Percentiles rank a stretch among this genome's conserved stretches.
Conservation (phyloP, 768 basidiomycete species). For the Tulasnella sp. region DNA sequence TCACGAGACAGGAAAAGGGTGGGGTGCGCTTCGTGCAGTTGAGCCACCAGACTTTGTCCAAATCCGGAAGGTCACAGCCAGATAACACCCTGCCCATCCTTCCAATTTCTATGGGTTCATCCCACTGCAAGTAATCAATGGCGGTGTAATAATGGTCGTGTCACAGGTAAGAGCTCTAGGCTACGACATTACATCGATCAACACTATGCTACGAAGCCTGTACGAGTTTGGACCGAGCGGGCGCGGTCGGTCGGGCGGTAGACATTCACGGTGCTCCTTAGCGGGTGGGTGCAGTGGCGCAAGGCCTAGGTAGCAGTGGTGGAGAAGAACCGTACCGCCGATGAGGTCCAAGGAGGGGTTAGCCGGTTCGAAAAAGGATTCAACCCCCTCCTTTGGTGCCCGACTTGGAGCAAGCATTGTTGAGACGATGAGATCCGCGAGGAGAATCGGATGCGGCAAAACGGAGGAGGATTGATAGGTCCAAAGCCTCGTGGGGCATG, state of each 20-base stretch:
- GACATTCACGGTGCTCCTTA: neutral
- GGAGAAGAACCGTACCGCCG: neutral
- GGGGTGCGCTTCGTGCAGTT: neutral
- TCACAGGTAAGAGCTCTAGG: neutral
- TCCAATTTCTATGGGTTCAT: neutral
- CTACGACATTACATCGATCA: too few species aligned
- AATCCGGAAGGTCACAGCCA: neutral
- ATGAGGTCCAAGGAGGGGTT: neutral
- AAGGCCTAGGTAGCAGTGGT: neutral
- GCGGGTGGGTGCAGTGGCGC: neutral
- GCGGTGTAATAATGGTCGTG: neutral
- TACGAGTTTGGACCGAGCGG: too few species aligned
- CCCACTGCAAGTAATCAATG: neutral
- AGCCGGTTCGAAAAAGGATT: neutral
- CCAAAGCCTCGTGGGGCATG: too few species aligned
- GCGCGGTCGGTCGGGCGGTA: neutral
- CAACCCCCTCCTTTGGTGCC: too few species aligned
- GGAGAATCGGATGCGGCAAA: too few species aligned
- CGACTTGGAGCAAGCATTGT: too few species aligned
- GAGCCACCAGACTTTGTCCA: neutral
- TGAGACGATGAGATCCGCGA: neutral
- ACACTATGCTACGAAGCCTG: too few species aligned
- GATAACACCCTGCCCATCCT: neutral
- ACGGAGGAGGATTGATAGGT: too few species aligned
- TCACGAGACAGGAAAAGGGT: neutral